These are phyloP conservation scores for Botryotinia globosa DNA, from an alignment of 2,329 filamentous ascomycete species.

Conservation along the genomic window DNA sequence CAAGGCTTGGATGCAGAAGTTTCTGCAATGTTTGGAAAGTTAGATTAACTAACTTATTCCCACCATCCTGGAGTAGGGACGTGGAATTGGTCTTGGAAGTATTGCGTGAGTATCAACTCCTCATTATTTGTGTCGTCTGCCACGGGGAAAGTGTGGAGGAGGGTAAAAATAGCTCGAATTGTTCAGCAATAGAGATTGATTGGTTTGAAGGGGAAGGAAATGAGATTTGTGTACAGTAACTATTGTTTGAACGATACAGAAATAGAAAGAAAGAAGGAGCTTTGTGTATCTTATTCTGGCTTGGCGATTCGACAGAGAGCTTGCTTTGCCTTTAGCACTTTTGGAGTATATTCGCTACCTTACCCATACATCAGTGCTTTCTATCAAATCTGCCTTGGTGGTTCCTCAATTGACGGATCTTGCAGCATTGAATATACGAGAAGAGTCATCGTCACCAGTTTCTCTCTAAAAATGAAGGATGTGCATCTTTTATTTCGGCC, in stretches of 20 bases:
- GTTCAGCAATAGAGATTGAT: neutral
- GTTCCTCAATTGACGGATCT: neutral
- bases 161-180: neutral
- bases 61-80: neutral
- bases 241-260: neutral
- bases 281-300: neutral
- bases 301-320: neutral
- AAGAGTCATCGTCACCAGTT: neutral
- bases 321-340: neutral
- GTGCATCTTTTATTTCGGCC: neutral
- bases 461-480: neutral
- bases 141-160: neutral
- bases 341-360: neutral
- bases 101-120: neutral
- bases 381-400: neutral
- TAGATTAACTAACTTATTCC: neutral
- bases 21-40: constrained; percentile 9
- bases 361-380: neutral
- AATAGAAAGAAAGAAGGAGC: neutral
- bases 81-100: constrained; percentile 11
- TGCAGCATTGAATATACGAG: neutral
- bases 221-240: neutral
- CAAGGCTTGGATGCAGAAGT: neutral
- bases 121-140: neutral
- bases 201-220: neutral